Conservation (phyloP, 2,329 filamentous ascomycete species). For the Pseudogymnoascus sp. region DNA sequence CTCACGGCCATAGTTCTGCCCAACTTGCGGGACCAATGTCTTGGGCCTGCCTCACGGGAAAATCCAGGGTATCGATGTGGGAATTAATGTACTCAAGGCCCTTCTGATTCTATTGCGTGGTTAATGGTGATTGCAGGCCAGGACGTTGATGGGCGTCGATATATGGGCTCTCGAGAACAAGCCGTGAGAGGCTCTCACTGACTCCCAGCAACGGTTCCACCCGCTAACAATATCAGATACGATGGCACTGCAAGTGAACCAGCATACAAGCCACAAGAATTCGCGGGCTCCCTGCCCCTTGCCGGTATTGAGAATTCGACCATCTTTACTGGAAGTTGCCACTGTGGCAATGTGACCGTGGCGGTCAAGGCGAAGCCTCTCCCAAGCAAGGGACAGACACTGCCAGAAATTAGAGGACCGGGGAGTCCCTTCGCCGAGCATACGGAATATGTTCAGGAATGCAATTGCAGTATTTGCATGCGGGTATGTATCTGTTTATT, state of each 20-base stretch:
- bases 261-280: neutral
- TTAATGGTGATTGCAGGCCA: neutral
- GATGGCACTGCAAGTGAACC: neutral
- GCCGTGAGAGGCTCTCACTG: neutral
- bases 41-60: constrained; percentile 30
- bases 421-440: neutral
- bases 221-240: neutral
- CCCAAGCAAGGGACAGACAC: constrained; percentile 12
- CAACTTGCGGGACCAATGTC: constrained; percentile 43
- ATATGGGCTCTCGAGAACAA: neutral
- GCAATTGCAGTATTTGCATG: constrained; percentile 10
- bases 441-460: constrained; percentile 9
- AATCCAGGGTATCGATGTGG: constrained; percentile 29
- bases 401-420: constrained; percentile 5
- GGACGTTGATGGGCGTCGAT: neutral
- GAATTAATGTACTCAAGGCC: constrained; percentile 39
- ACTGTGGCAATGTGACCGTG: constrained; percentile 25
- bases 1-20: constrained; percentile 41
- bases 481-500: neutral
- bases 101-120: no score
- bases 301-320: neutral
- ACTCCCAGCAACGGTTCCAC: neutral
- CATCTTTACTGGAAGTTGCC: constrained; percentile 24
- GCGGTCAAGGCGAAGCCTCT: constrained; percentile 20
- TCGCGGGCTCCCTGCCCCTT: neutral